Base-by-base conservation (phyloP, 805 yeast genomes). In the Yarrowia sp. region DNA sequence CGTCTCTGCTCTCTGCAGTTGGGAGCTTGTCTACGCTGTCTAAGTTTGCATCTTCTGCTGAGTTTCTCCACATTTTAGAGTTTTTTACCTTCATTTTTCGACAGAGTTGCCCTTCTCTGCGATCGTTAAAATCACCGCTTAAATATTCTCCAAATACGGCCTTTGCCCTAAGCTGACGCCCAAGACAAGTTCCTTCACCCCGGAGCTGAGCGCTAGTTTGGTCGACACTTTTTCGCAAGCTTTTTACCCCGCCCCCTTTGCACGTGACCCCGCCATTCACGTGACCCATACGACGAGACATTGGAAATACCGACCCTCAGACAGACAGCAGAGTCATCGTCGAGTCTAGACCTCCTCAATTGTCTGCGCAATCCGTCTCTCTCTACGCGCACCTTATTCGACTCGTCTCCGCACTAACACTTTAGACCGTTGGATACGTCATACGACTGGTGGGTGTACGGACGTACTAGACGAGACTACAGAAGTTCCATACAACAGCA, bases 41-140 rank as follows among this genome's bases (percentile, higher is more conserved):
- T 55, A 41, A 36, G 14, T 49, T 32, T 32, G 59, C 36, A 19
- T n/a, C 59, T 5, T 40, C 35, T 26, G 38, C 49, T 56, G 26
- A 10, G 64, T 32, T 56, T 56, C 64, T 56, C 64, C 64, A 56
- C 64, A 56, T 56, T 56, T 56, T 56, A 56, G 32, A 56, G 64
- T 56, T 56, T 56, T 14, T n/a, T 42, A 12, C 32, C 32, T 32
- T 35, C 49, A 42, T 15, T 10, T 15, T 15, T 56, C 35, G 49
- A 42, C 59, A 53, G 43, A 52, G 59, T 53, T 53, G 59, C 45
- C 59, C 14, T 53, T 40, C 19, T 50, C 59, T 40, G 59, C 59
- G 15, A 53, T 53, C 45, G 59, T 19, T 38, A 38, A 19, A 53
- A 53, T 53, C 45, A 40, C 59, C 59, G 35, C 59, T 22, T 53